Conservation (phyloP, 805 yeast genomes). For the Candida insectorum region DNA sequence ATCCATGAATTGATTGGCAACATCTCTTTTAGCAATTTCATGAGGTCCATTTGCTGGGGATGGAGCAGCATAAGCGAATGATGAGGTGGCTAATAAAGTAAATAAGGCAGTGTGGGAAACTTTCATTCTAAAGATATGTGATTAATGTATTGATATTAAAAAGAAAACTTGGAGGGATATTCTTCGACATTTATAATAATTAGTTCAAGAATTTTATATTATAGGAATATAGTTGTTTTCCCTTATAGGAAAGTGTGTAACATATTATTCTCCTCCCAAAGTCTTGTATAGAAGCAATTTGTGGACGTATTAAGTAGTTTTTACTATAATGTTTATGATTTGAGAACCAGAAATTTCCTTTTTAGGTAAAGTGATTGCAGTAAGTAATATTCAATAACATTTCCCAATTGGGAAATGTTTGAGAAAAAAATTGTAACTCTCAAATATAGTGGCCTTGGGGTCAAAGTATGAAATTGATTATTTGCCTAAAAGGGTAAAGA, state of each 20-base stretch:
- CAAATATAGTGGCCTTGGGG: too few relatives aligned
- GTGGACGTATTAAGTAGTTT: constrained; percentile 1
- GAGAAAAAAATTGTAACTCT: too few relatives aligned
- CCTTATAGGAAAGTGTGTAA: constrained; percentile 6
- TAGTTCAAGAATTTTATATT: not conserved
- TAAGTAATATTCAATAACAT: constrained; percentile 5
- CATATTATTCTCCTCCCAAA: constrained; percentile 3
- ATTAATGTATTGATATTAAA: constrained; percentile 2
- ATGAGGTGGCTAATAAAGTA: constrained; percentile 37
- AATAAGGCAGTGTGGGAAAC: constrained; percentile 36
- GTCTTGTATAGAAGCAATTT: too few relatives aligned
- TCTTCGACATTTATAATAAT: constrained; percentile 3
- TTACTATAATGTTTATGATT: constrained; percentile 10
- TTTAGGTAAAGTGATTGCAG: constrained; percentile 18
- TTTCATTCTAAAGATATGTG: constrained; percentile 26
- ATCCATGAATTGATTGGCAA: constrained; percentile 29
- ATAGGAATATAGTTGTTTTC: constrained; percentile 1
- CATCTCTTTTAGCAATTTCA: constrained; percentile 31
- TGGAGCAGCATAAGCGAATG: constrained; percentile 37
- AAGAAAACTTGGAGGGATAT: constrained; percentile 1
- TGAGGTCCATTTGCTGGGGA: constrained; percentile 9
- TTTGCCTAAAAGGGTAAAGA: too few relatives aligned
- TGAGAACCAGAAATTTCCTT: constrained; percentile 16
- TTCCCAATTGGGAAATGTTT: constrained; percentile 18
- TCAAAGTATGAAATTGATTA: too few relatives aligned